Evolutionary conservation across 129 eudicot species (phyloP).

Genomic region (Heracleum sosnowskyi): DNA sequence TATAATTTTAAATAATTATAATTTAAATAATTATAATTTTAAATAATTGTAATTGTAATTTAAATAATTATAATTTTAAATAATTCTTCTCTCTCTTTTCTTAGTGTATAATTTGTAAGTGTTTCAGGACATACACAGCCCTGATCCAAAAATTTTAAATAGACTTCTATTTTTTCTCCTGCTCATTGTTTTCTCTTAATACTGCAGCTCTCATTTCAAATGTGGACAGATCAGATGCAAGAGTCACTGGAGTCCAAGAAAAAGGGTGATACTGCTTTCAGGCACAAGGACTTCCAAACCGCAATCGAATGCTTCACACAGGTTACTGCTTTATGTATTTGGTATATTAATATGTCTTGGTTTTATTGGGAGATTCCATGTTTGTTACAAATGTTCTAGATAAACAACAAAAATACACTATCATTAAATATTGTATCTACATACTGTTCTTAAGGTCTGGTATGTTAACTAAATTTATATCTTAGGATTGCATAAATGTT

Average conservation of each 20-base stretch:
- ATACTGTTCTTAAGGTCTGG: background rate
- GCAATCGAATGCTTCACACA: constrained; percentile 65
- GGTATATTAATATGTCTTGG: background rate
- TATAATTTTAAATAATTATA: too few species aligned
- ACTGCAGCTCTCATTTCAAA: constrained; percentile 62
- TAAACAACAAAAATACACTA: background rate
- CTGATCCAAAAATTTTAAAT: background rate
- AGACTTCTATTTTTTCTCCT: background rate
- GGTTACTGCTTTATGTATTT: constrained; percentile 23
- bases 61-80: too few species aligned
- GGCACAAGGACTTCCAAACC: constrained; percentile 44
- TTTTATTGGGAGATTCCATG: background rate
- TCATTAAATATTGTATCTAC: background rate
- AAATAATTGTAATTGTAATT: too few species aligned
- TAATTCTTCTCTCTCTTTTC: background rate
- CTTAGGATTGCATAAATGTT: background rate
- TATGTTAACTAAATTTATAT: background rate
- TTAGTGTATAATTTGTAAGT: background rate
- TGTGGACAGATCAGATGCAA: constrained; percentile 84
- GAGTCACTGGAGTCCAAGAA: constrained; percentile 59
- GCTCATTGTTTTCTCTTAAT: constrained; percentile 8
- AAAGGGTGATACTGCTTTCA: constrained; percentile 50
- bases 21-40: too few species aligned
- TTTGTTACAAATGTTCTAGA: background rate
- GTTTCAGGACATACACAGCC: background rate